Base-by-base conservation (phyloP, 129 eudicot genomes). In the Artemisia tridentata region DNA sequence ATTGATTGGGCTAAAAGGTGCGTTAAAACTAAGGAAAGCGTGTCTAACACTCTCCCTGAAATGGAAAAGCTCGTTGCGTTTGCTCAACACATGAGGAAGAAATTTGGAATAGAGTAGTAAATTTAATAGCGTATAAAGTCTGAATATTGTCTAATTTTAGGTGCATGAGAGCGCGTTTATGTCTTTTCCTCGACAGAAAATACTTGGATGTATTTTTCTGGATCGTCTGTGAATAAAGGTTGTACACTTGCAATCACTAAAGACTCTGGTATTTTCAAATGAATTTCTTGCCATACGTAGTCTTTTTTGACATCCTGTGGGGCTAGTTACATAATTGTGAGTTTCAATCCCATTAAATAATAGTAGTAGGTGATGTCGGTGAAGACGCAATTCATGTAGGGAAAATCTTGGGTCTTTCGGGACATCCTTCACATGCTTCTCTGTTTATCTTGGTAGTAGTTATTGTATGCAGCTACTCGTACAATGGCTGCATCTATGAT, bases 381-480 rank as follows among this genome's bases (percentile, higher is more conserved):
- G 91, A 61, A 48, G 91, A 80, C 51, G 78, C 70, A 34, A 78
- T 72, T 19, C 81, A 18, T 17, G 84, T 76, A 49, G 80, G 60
- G 7, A 67, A 72, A 10, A 60, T 65, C 46, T 56, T 84, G 10
- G 45, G 8, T 7, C 45, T 38, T 38, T 63, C 78, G 25, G 84
- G 72, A 77, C 79, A 79, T 58, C 34, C 84, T 48, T 66, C 77
- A 76, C 86, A 56, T 43, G 95, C 82, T 79, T 86, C 95, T 78
- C 77, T 92, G 68, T 83, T 82, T 78, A 89, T 70, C 83, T 92
- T 92, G 84, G 84, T 77, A 77, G 68, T 92, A 77, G 68, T 92
- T 86, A 68, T 89, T 89, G 78, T 86, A 92, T 52, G 90, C 91
- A 49, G 83, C 96, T 66, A 88, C 98, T 46, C 98, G 95, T 16